Conservation (phyloP, 106 monocot genomes). For the Platanthera zijinensis region DNA sequence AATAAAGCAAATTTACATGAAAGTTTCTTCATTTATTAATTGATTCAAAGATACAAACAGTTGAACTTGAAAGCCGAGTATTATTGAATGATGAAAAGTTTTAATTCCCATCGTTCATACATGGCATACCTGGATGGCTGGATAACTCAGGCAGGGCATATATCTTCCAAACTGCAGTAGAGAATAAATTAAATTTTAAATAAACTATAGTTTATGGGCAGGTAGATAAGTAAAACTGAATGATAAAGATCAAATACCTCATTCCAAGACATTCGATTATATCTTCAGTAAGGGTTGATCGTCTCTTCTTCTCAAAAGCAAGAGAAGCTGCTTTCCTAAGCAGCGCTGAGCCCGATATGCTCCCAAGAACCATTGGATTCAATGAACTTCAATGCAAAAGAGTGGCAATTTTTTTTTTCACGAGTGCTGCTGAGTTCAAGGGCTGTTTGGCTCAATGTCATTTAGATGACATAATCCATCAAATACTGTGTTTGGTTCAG, state of each 20-base stretch:
- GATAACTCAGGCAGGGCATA: slow-evolving; percentile 27
- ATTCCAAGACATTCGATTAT: slow-evolving; percentile 74
- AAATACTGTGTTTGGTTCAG: too few species aligned
- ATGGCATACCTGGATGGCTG: not conserved
- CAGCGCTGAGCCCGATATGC: slow-evolving; percentile 70
- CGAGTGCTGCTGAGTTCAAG: not conserved
- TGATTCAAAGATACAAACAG: too few species aligned
- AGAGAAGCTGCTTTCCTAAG: slow-evolving; percentile 75
- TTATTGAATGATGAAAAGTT: too few species aligned
- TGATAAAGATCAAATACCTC: slow-evolving; percentile 29
- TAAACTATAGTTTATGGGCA: too few species aligned
- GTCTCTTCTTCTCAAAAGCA: slow-evolving; percentile 60
- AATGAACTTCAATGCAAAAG: slow-evolving; percentile 18
- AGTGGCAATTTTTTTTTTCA: not conserved
- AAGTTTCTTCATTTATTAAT: too few species aligned
- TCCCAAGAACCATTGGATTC: slow-evolving; percentile 86
- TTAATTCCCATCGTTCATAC: not conserved
- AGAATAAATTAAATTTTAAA: not conserved
- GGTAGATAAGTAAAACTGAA: not conserved
- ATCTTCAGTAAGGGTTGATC: slow-evolving; percentile 83
- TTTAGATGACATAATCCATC: too few species aligned
- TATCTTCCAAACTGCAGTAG: slow-evolving; percentile 50
- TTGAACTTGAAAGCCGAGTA: too few species aligned
- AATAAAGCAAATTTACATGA: too few species aligned
- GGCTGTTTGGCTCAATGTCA: too few species aligned